Percentiles rank a stretch among this genome's conserved stretches.
Evolutionary conservation across 305 asterid species (phyloP).

Genomic region (Ilex paraguariensis): DNA sequence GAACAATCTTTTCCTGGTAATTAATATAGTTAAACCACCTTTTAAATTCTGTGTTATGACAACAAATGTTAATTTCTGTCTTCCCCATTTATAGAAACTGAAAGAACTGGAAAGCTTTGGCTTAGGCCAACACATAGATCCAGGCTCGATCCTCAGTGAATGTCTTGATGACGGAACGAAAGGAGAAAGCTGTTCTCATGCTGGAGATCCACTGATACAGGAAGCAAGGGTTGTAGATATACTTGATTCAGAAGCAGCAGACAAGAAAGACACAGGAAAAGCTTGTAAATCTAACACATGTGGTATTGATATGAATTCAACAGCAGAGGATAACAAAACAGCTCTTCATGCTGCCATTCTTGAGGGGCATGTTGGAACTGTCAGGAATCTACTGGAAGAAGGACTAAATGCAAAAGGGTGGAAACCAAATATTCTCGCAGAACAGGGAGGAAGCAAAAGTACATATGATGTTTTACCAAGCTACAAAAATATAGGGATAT

Average conservation of each 20-base stretch:
- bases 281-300: slow-evolving; percentile 13
- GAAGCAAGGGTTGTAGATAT: slow-evolving; percentile 20
- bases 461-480: slow-evolving; percentile 35
- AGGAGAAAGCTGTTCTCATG: slow-evolving; percentile 14
- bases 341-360: slow-evolving; percentile 39
- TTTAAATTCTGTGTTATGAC: not conserved
- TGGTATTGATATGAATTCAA: slow-evolving; percentile 21
- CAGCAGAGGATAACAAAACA: slow-evolving; percentile 39
- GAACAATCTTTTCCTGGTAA: slow-evolving; percentile 70
- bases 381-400: slow-evolving; percentile 40
- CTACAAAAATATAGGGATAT: slow-evolving; percentile 29
- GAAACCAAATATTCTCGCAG: slow-evolving; percentile 42
- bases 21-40: not conserved
- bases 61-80: not conserved
- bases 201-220: slow-evolving; percentile 6
- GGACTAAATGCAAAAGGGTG: slow-evolving; percentile 36
- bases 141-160: slow-evolving; percentile 24
- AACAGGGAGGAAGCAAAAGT: slow-evolving; percentile 36
- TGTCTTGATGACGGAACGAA: slow-evolving; percentile 21
- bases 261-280: slow-evolving; percentile 19
- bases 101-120: slow-evolving; percentile 38
- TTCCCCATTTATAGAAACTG: slow-evolving; percentile 40
- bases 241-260: slow-evolving; percentile 21
- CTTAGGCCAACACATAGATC: slow-evolving; percentile 35
- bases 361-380: slow-evolving; percentile 46